Evolutionary conservation across 73 alveolate genomes (phyloP), one percentile per base, ranked within the genome.

Genomic region (Symbiodinium pilosum): DNA sequence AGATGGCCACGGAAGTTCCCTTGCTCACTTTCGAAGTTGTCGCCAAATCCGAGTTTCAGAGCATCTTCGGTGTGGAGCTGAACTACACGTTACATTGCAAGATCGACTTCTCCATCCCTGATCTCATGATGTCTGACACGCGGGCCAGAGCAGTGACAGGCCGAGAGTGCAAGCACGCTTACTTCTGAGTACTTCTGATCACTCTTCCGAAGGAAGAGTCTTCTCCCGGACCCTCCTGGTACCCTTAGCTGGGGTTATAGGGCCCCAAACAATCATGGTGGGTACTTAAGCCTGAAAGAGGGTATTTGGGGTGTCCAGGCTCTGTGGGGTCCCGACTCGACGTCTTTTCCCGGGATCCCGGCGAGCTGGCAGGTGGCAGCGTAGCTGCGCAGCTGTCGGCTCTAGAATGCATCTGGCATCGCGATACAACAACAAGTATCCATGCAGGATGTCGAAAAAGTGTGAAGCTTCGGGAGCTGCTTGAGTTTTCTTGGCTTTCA

Each of bases 51-150:
- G 81, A 68, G n/a, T 42, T 91, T 36, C 42, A 18, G 18, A 41
- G 51, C 51, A 34, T 91, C 21, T 43, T 91, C 42, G 81, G 84
- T 43, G 39, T 91, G 51, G 89, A 69, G 87, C 54, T 91, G 24
- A 87, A 91, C 20, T 71, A 91, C 97, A 75, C n/a, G 52, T 69
- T 71, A 88, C 77, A 28, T 11, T 91, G 97, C 43, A 86, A 69
- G 20, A 32, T 91, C 42, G 83, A 69, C 30, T 68, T 91, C 41
- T 54, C 97, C 38, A 85, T 91, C 77, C 38, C 81, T 42, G 97
- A 68, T 69, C 81, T 91, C 52, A 91, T 91, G 97, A 91, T 91
- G 97, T 69, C 88, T 14, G 88, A 91, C 77, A 91, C 97, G n/a
- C 87, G 97, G 5, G 52, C 41, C 42, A 20, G 97, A 42, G 97